A percentile compares a stretch with the other conserved stretches of the same genome.
These are phyloP conservation scores for Penicillium verhagenii DNA, from an alignment of 495 filamentous ascomycete genomes.

Conservation along the genomic window DNA sequence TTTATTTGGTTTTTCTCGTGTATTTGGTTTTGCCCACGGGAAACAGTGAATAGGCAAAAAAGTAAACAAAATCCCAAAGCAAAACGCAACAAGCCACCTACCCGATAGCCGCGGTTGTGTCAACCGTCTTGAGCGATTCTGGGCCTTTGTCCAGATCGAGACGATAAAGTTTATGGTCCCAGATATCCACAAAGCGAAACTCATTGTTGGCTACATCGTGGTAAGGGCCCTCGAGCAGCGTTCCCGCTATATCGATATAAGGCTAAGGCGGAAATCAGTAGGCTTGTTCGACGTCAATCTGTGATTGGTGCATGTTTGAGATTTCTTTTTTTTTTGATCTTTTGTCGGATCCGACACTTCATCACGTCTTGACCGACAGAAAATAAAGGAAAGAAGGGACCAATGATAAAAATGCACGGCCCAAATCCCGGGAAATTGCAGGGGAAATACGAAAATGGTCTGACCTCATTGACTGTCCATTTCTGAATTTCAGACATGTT, in stretches of 20 bases:
- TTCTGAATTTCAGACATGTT: conserved; percentile 38
- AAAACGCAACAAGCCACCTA: conserved; percentile 20
- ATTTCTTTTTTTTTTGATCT: conserved; percentile 6
- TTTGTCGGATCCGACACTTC: conserved; percentile 4
- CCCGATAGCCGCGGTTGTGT: conserved; percentile 68
- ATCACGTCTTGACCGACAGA: conserved; percentile 20
- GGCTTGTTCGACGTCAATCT: background rate
- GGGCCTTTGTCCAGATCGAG: conserved; percentile 67
- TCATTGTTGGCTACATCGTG: conserved; percentile 66
- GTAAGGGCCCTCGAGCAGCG: conserved; percentile 80
- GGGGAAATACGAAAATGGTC: conserved; percentile 12
- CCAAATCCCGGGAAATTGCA: conserved; percentile 6
- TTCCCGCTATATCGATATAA: conserved; percentile 70
- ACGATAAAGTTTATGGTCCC: conserved; percentile 69
- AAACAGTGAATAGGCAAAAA: background rate
- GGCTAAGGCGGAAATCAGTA: conserved; percentile 48
- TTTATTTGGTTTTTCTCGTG: background rate
- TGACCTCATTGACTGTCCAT: conserved; percentile 47
- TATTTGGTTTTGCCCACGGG: background rate
- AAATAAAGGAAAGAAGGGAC: conserved; percentile 5
- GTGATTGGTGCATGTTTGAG: conserved; percentile 1
- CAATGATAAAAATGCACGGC: conserved; percentile 4
- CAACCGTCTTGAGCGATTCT: conserved; percentile 59
- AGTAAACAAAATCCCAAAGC: background rate
- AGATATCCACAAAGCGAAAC: conserved; percentile 90